Percentiles rank a stretch among this genome's conserved stretches.
Evolutionary conservation across 2,329 filamentous ascomycete genomes (phyloP).

Genomic region (Sclerotinia trifoliorum): DNA sequence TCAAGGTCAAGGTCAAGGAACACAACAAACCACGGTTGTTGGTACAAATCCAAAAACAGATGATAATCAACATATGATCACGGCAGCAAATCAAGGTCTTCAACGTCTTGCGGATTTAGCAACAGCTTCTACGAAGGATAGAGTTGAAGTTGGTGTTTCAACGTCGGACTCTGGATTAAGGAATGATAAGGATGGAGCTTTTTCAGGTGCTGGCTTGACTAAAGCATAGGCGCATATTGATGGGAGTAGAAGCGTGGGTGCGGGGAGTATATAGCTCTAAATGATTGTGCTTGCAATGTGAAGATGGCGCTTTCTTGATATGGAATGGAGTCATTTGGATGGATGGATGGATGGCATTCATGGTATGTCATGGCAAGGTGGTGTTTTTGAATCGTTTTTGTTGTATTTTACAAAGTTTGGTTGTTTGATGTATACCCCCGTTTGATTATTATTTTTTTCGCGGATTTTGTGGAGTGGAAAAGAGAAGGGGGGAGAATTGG

Average conservation of each 20-base stretch:
- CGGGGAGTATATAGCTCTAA: not conserved
- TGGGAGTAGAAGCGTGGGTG: not conserved
- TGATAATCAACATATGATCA: constrained; percentile 30
- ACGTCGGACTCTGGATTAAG: not conserved
- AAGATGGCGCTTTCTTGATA: not conserved
- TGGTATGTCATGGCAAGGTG: not conserved
- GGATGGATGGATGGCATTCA: not conserved
- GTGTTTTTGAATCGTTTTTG: not conserved
- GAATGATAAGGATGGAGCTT: not conserved
- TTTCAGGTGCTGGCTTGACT: not conserved
- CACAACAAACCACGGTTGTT: not conserved
- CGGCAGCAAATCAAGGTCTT: constrained; percentile 41
- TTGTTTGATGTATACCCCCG: constrained; percentile 12
- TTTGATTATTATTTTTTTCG: not conserved
- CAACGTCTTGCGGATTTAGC: constrained; percentile 59
- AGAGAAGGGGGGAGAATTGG: not conserved
- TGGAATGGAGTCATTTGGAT: constrained; percentile 12
- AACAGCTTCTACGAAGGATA: constrained; percentile 30
- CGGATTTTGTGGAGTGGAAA: not conserved
- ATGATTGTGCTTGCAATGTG: not conserved
- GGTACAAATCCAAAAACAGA: constrained; percentile 6
- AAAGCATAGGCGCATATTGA: not conserved
- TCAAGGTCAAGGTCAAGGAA: not conserved
- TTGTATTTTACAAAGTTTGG: not conserved
- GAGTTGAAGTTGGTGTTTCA: not conserved